Base-by-base conservation (phyloP, 1,139 yeast genomes). In the Suhomyces guaymorum region DNA sequence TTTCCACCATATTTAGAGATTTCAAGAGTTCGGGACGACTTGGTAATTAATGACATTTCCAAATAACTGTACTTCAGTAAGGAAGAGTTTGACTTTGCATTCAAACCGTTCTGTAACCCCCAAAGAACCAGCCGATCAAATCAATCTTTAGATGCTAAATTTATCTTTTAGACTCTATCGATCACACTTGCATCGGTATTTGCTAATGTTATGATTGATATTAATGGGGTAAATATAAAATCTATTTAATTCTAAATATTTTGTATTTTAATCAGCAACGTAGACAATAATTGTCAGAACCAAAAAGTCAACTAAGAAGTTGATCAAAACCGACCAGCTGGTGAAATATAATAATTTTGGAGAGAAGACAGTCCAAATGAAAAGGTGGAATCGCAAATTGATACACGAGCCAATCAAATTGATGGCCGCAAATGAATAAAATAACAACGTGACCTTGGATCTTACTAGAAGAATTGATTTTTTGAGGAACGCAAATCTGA, bases 281-380 rank as follows among this genome's bases (percentile, higher is more conserved):
- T 24, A 26, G 33, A 52, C 35, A 33, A 56, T 30, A 7, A 47
- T 15, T 6, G 35, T 18, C 7, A 56, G 51, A 7, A 57, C 21
- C 7, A 57, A 22, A 24, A 61, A 48, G 41, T 76, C 82, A 19
- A 74, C 54, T 7, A 72, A 41, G 6, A 66, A 46, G 41, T 75
- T 76, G 52, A 80, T 63, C 37, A 79, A 63, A 1, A 78, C 40
- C 23, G 75, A 63, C 98, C 98, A 94, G 3, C 82, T 81, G 1
- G 80, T 78, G 45, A 83, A 82, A 55, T 82, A 92, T 22, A 95
- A 72, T 12, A 92, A 60, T 51, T 89, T 92, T 0, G 98, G 99
- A 32, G 96, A 86, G 62, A 92, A 92, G 4, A 94, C 98, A 2
- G 97, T 88, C 97, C 98, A 94, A 11, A 94, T 84, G 55, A 92